Evolutionary conservation across 2,329 filamentous ascomycete genomes (phyloP).

Genomic region (Colletotrichum liriopes): DNA sequence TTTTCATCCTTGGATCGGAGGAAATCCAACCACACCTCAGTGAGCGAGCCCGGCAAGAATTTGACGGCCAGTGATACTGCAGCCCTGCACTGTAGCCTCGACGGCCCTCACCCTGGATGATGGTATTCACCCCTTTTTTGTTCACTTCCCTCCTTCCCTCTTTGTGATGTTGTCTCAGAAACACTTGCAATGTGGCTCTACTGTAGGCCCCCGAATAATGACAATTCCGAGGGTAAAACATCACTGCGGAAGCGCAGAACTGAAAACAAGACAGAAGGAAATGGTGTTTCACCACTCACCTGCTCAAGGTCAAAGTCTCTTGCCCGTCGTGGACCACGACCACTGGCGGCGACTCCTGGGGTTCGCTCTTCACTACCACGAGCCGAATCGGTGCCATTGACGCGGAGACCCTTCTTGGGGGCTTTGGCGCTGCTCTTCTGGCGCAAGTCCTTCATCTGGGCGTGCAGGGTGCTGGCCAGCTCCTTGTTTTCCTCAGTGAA

Average conservation of each 20-base stretch:
- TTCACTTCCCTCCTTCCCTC: neutral
- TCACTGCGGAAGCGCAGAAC: conserved; percentile 34
- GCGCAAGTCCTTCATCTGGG: conserved; percentile 76
- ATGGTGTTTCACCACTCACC: conserved; percentile 66
- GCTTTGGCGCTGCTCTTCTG: conserved; percentile 66
- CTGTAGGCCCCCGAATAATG: conserved; percentile 8
- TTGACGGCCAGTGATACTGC: neutral
- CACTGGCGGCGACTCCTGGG: conserved; percentile 71
- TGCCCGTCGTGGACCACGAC: conserved; percentile 80
- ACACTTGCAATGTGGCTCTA: conserved; percentile 5
- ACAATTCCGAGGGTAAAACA: neutral
- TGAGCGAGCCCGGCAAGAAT: neutral
- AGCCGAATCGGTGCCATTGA: conserved; percentile 72
- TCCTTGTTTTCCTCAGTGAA: conserved; percentile 96
- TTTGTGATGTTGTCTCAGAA: conserved; percentile 21
- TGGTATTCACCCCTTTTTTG: conserved; percentile 25
- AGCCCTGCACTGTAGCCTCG: neutral
- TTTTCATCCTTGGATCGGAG: neutral
- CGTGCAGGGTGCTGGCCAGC: conserved; percentile 81
- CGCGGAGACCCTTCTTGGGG: conserved; percentile 64
- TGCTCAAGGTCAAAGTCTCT: conserved; percentile 88
- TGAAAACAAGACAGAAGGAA: conserved; percentile 43
- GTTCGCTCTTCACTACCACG: conserved; percentile 86
- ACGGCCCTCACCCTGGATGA: conserved; percentile 15
- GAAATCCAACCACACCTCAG: neutral